Conservation (phyloP, 1,284 basidiomycete species). For the Rugosomyces carneus region DNA sequence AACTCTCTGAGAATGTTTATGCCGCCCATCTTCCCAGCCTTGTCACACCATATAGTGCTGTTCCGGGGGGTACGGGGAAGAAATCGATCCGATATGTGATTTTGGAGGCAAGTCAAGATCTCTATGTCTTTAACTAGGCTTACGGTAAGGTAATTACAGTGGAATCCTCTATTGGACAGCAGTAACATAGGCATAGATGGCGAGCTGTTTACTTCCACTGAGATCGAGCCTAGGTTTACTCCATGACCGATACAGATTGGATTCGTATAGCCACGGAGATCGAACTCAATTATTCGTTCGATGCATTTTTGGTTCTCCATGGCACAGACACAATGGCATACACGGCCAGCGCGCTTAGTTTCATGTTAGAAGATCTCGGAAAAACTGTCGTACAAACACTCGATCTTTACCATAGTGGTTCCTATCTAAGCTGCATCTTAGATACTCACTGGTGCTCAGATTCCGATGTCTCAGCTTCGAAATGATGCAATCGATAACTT, state of each 20-base stretch:
- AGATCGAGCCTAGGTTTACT: slow-evolving; percentile 9
- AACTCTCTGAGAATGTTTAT: slow-evolving; percentile 54
- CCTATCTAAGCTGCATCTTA: slow-evolving; percentile 20
- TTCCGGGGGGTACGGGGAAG: slow-evolving; percentile 50
- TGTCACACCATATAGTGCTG: slow-evolving; percentile 65
- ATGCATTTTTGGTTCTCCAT: slow-evolving; percentile 87
- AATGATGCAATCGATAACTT: slow-evolving; percentile 91
- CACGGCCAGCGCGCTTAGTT: slow-evolving; percentile 81
- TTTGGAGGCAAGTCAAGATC: slow-evolving; percentile 54
- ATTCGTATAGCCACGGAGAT: slow-evolving; percentile 86
- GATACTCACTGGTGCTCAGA: slow-evolving; percentile 90
- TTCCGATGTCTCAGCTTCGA: slow-evolving; percentile 81
- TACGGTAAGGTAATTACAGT: slow-evolving; percentile 38
- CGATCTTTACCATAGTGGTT: background rate
- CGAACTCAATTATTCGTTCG: slow-evolving; percentile 85
- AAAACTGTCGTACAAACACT: slow-evolving; percentile 65
- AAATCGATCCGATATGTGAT: slow-evolving; percentile 79
- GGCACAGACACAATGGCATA: slow-evolving; percentile 95
- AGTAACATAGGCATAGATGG: slow-evolving; percentile 81
- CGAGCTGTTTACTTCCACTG: slow-evolving; percentile 20
- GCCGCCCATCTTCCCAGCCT: slow-evolving; percentile 68
- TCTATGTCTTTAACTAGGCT: slow-evolving; percentile 5
- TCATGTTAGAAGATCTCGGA: slow-evolving; percentile 85
- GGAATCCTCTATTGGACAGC: slow-evolving; percentile 83
- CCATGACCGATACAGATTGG: slow-evolving; percentile 56